phyloP scores from a whole-genome alignment of 2,329 filamentous ascomycete genomes.

The Metarhizium guizhouense region DNA sequence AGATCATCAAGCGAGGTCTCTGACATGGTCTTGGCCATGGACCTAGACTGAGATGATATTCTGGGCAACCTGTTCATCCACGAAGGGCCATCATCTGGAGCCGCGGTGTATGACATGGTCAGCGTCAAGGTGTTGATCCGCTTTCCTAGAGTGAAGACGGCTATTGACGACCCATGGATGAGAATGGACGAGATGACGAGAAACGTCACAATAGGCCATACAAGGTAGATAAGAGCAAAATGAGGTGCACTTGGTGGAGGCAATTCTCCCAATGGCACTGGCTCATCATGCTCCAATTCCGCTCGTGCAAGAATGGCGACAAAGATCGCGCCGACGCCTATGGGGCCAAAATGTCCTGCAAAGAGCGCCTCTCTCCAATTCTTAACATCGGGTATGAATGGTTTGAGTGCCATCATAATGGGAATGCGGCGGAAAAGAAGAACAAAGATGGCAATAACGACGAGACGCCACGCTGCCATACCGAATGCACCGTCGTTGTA shows the following conservation, averaged over 20 bases:
- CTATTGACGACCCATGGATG: slow-evolving; percentile 95
- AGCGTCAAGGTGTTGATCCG: slow-evolving; percentile 94
- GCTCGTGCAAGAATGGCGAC: slow-evolving; percentile 86
- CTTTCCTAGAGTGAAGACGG: slow-evolving; percentile 94
- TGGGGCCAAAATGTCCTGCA: slow-evolving; percentile 94
- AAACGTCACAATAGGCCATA: slow-evolving; percentile 95
- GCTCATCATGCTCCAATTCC: slow-evolving; percentile 71
- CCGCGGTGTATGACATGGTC: slow-evolving; percentile 92
- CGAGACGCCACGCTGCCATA: slow-evolving; percentile 76
- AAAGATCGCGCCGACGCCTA: slow-evolving; percentile 94
- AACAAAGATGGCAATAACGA: slow-evolving; percentile 90
- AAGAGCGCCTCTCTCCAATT: slow-evolving; percentile 97
- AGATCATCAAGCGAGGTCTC: slow-evolving; percentile 61
- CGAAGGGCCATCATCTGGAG: slow-evolving; percentile 75
- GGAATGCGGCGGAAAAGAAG: slow-evolving; percentile 94
- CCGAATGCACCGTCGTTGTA: slow-evolving; percentile 72
- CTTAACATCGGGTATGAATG: slow-evolving; percentile 91
- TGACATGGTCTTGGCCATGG: slow-evolving; percentile 77
- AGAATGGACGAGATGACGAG: slow-evolving; percentile 90
- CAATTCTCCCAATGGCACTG: slow-evolving; percentile 61
- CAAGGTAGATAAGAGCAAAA: slow-evolving; percentile 68
- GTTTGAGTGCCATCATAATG: slow-evolving; percentile 85
- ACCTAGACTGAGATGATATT: slow-evolving; percentile 59
- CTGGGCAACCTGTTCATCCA: slow-evolving; percentile 93
- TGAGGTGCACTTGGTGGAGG: slow-evolving; percentile 46